Conservation (phyloP, 441 rosid genomes). For the Sinapis alba region DNA sequence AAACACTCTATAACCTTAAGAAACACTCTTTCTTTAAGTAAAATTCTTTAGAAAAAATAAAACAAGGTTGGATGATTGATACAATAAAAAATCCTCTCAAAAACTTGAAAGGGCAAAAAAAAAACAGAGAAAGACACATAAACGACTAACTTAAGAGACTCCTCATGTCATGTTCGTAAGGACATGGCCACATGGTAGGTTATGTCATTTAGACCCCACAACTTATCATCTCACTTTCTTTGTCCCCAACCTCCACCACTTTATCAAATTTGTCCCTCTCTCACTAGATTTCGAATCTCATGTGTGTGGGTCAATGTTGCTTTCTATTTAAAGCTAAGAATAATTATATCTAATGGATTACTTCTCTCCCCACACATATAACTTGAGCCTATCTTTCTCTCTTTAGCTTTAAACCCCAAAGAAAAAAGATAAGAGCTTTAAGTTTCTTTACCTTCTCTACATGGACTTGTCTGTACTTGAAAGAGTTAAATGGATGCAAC, state of each 20-base stretch:
- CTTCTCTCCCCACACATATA: slow-evolving; percentile 15
- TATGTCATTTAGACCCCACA: slow-evolving; percentile 47
- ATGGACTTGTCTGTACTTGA: slow-evolving; percentile 39
- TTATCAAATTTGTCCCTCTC: slow-evolving; percentile 40
- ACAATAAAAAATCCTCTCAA: slow-evolving; percentile 19
- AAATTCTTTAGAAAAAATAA: background rate
- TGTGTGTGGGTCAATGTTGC: slow-evolving; percentile 41
- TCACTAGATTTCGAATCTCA: slow-evolving; percentile 36
- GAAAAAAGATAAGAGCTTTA: slow-evolving; percentile 20
- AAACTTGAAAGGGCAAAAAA: slow-evolving; percentile 34
- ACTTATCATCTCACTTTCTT: slow-evolving; percentile 34
- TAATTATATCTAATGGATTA: slow-evolving; percentile 32
- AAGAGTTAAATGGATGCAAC: slow-evolving; percentile 42
- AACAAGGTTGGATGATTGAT: background rate
- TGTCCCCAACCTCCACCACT: slow-evolving; percentile 44
- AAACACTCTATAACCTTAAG: slow-evolving; percentile 10
- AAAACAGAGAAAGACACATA: slow-evolving; percentile 22
- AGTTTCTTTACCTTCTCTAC: slow-evolving; percentile 8
- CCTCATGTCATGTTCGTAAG: slow-evolving; percentile 29
- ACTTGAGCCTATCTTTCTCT: slow-evolving; percentile 15
- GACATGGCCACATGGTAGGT: slow-evolving; percentile 48
- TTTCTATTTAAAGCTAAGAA: slow-evolving; percentile 44
- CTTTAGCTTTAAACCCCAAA: slow-evolving; percentile 11
- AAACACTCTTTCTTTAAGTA: slow-evolving; percentile 18
- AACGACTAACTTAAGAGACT: slow-evolving; percentile 22